phyloP scores from a whole-genome alignment of 208 protist species.

The Trypanosoma caninum region DNA sequence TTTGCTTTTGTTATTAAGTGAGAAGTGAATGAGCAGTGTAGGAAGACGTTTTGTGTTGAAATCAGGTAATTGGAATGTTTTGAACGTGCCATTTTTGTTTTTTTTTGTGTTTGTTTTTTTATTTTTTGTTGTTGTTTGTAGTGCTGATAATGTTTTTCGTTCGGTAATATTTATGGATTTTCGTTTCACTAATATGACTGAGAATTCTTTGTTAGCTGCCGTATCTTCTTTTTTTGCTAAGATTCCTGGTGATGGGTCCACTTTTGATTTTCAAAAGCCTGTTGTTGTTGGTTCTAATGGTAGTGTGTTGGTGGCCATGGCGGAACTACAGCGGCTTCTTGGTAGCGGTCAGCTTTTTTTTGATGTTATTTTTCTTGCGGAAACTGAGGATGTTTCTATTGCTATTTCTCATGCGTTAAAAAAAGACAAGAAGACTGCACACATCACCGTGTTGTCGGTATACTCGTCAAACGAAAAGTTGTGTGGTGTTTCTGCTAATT shows the following conservation, averaged over 20 bases:
- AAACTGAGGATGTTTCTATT: conserved; percentile 58
- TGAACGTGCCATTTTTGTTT: too few relatives aligned
- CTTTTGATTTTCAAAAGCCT: conserved; percentile 32
- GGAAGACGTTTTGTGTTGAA: too few relatives aligned
- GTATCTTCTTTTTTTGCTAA: conserved; percentile 32
- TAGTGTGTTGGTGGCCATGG: conserved; percentile 52
- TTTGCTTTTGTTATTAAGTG: too few relatives aligned
- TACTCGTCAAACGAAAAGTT: conserved; percentile 57
- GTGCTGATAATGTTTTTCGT: too few relatives aligned
- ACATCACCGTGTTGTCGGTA: conserved; percentile 60
- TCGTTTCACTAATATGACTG: conserved; percentile 39
- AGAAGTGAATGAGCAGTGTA: too few relatives aligned
- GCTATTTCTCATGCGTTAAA: conserved; percentile 61
- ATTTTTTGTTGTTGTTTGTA: too few relatives aligned
- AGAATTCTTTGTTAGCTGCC: conserved; percentile 23
- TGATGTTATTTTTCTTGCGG: conserved; percentile 67
- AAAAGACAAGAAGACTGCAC: conserved; percentile 28
- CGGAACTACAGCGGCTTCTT: conserved; percentile 38
- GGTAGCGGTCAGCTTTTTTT: conserved; percentile 29
- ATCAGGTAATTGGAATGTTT: too few relatives aligned
- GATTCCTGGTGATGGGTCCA: background rate
- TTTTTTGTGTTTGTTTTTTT: too few relatives aligned
- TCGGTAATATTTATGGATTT: too few relatives aligned
- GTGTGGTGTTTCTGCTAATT: conserved; percentile 58
- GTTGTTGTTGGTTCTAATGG: conserved; percentile 59